phyloP scores from a whole-genome alignment of 148 eudicot species.

The Chenopodium quinoa region DNA sequence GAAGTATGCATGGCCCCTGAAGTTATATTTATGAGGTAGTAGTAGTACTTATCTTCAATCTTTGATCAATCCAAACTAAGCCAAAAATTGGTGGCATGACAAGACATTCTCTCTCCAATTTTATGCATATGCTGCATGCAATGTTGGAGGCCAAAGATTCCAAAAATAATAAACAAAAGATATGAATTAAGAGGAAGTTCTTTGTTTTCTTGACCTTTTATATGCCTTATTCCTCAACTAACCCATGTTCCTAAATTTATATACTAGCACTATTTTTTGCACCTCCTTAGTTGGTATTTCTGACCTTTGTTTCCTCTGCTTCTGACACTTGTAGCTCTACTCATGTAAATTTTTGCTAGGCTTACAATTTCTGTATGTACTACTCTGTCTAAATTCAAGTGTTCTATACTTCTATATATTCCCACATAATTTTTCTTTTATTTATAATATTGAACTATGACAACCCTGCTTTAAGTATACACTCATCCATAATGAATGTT shows the following conservation, averaged over 20 bases:
- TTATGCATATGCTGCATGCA: slow-evolving; percentile 3
- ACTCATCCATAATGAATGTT: too few relatives aligned
- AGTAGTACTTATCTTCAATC: background rate
- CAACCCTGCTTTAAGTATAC: too few relatives aligned
- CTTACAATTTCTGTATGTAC: background rate
- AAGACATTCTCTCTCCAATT: slow-evolving; percentile 4
- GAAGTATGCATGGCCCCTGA: too few relatives aligned
- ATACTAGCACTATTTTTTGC: slow-evolving; percentile 22
- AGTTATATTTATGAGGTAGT: background rate
- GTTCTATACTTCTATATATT: too few relatives aligned
- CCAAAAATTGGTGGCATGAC: slow-evolving; percentile 15
- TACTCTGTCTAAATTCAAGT: too few relatives aligned
- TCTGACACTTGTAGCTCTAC: slow-evolving; percentile 28
- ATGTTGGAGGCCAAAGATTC: background rate
- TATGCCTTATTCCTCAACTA: slow-evolving; percentile 19
- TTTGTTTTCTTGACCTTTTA: slow-evolving; percentile 25
- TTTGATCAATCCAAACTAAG: background rate
- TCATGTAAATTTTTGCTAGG: background rate
- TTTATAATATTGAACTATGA: too few relatives aligned
- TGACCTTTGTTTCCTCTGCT: slow-evolving; percentile 23
- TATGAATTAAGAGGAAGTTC: slow-evolving; percentile 9
- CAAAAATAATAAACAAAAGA: background rate
- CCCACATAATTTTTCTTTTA: too few relatives aligned
- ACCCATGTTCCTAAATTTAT: slow-evolving; percentile 32
- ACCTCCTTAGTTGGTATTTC: slow-evolving; percentile 26